Evolutionary conservation across 73 alveolate species (phyloP), one percentile per base, ranked within the genome.

Genomic region (Paramecium biaurelia): DNA sequence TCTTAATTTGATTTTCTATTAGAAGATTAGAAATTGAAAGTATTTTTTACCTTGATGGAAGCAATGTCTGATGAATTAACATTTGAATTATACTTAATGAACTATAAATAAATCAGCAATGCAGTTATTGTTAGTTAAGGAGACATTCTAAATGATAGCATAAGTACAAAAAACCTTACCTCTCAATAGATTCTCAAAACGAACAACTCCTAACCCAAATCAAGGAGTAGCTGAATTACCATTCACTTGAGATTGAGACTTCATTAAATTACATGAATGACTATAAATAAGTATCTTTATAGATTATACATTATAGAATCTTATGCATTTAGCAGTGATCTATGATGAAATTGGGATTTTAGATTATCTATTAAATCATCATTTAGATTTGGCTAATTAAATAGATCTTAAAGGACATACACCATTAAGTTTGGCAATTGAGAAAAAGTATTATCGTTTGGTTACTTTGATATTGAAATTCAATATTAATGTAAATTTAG

Each of bases 161-260:
- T 37, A 74, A 74, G 87, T 74, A 74, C 87, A 74, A 74, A 74
- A 41, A 37, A 74, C 87, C 57, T 37, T 74, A 34, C 57, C 56
- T 28, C 32, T 37, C 32, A 74, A 41, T 37, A 37, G 57, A 37
- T 37, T 34, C 57, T 41, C 45, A 28, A 41, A 41, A 74, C 20
- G 59, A 74, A 15, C 20, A 35, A 74, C 87, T 34, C 87, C 37
- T 34, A 5, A 74, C 34, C 57, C 57, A 74, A 34, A 37, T 41
- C 24, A 74, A 21, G 34, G 87, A 32, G 49, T 63, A 63, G 41
- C 45, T 74, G 67, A 74, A 41, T 37, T 28, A 74, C 58, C 67
- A 28, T 74, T 21, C 18, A 21, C 56, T 14, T 63, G 84, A 58
- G 20, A 24, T 18, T 32, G 86, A 74, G 57, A 28, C 87, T 10